Evolutionary conservation across 305 asterid species (phyloP), one percentile per base, ranked within the genome.

Genomic region (Solanum hybrid): DNA sequence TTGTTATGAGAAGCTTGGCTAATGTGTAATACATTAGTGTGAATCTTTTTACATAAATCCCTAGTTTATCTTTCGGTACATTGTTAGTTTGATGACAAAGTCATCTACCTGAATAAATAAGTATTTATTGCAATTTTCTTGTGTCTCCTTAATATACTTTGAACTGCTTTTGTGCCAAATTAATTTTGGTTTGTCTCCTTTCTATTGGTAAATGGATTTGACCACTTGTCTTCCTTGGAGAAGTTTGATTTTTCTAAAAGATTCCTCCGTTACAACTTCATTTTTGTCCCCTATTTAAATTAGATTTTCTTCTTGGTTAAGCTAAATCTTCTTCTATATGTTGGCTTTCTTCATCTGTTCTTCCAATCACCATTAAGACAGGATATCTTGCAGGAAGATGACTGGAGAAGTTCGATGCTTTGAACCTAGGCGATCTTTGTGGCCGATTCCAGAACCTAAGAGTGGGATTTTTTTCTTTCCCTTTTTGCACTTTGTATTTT

Each of bases 401-500:
- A 85, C 88, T 6, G 88, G 88, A 85, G 88, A 85, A 31, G 77
- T 85, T 85, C 51, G 88, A 14, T 85, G 88, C 72, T 85, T 85
- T 85, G 88, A 60, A 56, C 77, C 45, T 32, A 85, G 38, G 29
- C 22, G 7, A 32, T 32, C 88, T 56, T 32, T 85, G 32, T 85
- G 88, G 88, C 4, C 88, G n/a, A 19, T 22, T 60, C 51, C 77
- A 22, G 34, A 4, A 6, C 45, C 51, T 56, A 60, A 85, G 77
- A 56, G 88, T 85, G 34, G 45, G 88, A 32, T 56, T 27, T 27
- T 27, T 60, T 85, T 31, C 77, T 32, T 29, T 56, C n/a, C 51
- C 29, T 32, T 85, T 85, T 60, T 85, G 77, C 51, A n/a, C 51
- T 85, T 1, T n/a, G 24, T 32, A 4, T 9, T 64, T 85, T 85